Evolutionary conservation across 176 grass and related monocot genomes (phyloP).

Genomic region (Paspalum vaginatum): DNA sequence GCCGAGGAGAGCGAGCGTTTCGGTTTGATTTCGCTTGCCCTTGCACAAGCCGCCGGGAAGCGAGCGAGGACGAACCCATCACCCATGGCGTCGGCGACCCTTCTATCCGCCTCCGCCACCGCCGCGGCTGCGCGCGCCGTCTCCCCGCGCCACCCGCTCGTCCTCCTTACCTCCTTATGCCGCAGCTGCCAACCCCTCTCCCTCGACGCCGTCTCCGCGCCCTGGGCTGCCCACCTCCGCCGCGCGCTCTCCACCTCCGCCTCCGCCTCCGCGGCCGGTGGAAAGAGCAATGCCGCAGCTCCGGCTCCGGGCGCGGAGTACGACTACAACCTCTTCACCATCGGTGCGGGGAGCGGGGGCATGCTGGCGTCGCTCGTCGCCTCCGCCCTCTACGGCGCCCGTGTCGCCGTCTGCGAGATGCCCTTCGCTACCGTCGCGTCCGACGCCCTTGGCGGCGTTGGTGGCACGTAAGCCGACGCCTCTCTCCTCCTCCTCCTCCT

Average conservation of each 20-base stretch:
- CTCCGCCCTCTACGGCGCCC: slow-evolving; percentile 57
- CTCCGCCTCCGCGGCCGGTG: background rate
- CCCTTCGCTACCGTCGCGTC: slow-evolving; percentile 70
- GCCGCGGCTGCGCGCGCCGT: background rate
- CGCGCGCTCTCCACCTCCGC: background rate
- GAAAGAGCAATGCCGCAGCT: slow-evolving; percentile 17
- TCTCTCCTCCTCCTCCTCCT: background rate
- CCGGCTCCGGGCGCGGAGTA: slow-evolving; percentile 18
- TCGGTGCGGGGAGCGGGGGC: slow-evolving; percentile 78
- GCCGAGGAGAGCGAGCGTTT: background rate
- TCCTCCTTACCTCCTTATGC: slow-evolving; percentile 22
- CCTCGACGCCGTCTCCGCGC: background rate
- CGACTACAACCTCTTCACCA: slow-evolving; percentile 82
- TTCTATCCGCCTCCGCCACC: slow-evolving; percentile 18
- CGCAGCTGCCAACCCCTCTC: background rate
- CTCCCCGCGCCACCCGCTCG: slow-evolving; percentile 1
- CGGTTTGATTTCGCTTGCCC: slow-evolving; percentile 26
- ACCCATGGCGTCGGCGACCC: slow-evolving; percentile 14
- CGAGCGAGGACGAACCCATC: background rate
- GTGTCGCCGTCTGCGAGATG: slow-evolving; percentile 69
- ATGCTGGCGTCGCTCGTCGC: slow-evolving; percentile 67
- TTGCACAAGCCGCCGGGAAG: slow-evolving; percentile 7
- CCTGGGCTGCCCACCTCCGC: background rate
- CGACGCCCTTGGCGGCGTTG: slow-evolving; percentile 61
- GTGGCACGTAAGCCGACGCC: slow-evolving; percentile 65